Conservation (phyloP, 208 protist species). For the Leptomonas pyrrhocoris region DNA sequence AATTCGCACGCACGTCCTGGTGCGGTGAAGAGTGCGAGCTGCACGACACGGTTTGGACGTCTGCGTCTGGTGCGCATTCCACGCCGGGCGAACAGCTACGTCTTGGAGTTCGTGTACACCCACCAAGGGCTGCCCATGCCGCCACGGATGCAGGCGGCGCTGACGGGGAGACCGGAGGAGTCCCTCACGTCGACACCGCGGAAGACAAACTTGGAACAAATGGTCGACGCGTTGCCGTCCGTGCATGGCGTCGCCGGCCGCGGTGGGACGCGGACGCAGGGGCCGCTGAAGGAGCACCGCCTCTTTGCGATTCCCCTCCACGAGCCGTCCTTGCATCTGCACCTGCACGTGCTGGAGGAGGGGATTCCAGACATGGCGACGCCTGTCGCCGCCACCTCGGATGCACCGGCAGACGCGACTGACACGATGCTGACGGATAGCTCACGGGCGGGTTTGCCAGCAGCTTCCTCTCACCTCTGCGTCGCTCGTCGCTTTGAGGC, state of each 20-base stretch:
- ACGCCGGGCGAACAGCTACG: slow-evolving; percentile 43
- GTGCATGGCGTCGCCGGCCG: slow-evolving; percentile 30
- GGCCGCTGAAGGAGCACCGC: slow-evolving; percentile 47
- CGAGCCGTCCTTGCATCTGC: slow-evolving; percentile 61
- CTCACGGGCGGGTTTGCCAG: background rate
- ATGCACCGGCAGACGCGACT: background rate
- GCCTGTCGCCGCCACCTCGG: slow-evolving; percentile 22
- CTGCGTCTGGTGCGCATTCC: slow-evolving; percentile 51
- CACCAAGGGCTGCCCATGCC: slow-evolving; percentile 52
- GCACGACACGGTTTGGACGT: slow-evolving; percentile 37
- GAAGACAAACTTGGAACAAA: slow-evolving; percentile 39
- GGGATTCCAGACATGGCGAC: slow-evolving; percentile 39
- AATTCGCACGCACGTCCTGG: slow-evolving; percentile 5
- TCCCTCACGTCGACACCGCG: slow-evolving; percentile 11
- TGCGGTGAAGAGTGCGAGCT: slow-evolving; percentile 8
- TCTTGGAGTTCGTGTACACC: slow-evolving; percentile 74
- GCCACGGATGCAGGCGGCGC: slow-evolving; percentile 34
- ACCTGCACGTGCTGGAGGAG: slow-evolving; percentile 69
- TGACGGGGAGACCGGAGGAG: slow-evolving; percentile 31
- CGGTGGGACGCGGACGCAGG: slow-evolving; percentile 23
- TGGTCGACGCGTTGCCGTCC: slow-evolving; percentile 55
- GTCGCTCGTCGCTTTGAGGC: slow-evolving; percentile 31
- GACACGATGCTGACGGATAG: background rate
- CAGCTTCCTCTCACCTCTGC: slow-evolving; percentile 12
- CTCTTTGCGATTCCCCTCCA: slow-evolving; percentile 77